A percentile compares a stretch with the other conserved stretches of the same genome.
These are phyloP conservation scores for Bocquillonia castaneifolia DNA, from an alignment of 441 rosid genomes.

Conservation along the genomic window DNA sequence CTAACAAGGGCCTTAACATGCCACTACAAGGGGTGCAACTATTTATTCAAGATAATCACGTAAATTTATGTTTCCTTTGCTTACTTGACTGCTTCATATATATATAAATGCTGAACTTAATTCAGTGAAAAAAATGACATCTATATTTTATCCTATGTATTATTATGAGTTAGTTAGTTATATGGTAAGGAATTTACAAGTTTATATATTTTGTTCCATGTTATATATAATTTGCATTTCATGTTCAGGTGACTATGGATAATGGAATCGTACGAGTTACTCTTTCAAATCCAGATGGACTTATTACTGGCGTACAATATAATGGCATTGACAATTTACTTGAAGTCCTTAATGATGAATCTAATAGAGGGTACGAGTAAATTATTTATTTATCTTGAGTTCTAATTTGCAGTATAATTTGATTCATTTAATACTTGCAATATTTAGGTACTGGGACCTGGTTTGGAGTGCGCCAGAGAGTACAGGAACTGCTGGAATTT, in stretches of 20 bases:
- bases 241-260: conserved; percentile 42
- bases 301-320: conserved; percentile 38
- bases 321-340: conserved; percentile 47
- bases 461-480: conserved; percentile 61
- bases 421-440: not conserved
- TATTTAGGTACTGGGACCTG: conserved; percentile 81
- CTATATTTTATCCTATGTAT: too few species aligned
- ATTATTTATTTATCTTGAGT: not conserved
- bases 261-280: conserved; percentile 50
- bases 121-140: too few species aligned
- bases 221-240: not conserved
- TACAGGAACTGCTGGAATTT: conserved; percentile 35
- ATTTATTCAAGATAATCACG: conserved; percentile 55
- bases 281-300: conserved; percentile 44
- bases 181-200: too few species aligned
- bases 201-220: too few species aligned
- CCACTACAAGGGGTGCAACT: conserved; percentile 44
- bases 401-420: not conserved
- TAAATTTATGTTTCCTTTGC: conserved; percentile 18
- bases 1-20: conserved; percentile 26
- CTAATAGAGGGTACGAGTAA: conserved; percentile 41
- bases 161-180: too few species aligned
- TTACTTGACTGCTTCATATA: not conserved
- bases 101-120: too few species aligned
- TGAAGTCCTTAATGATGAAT: conserved; percentile 25